Percentiles rank a stretch among this genome's conserved stretches.
These are phyloP conservation scores for Exophiala calicioides DNA, from an alignment of 2,329 filamentous ascomycete species.

Conservation along the genomic window DNA sequence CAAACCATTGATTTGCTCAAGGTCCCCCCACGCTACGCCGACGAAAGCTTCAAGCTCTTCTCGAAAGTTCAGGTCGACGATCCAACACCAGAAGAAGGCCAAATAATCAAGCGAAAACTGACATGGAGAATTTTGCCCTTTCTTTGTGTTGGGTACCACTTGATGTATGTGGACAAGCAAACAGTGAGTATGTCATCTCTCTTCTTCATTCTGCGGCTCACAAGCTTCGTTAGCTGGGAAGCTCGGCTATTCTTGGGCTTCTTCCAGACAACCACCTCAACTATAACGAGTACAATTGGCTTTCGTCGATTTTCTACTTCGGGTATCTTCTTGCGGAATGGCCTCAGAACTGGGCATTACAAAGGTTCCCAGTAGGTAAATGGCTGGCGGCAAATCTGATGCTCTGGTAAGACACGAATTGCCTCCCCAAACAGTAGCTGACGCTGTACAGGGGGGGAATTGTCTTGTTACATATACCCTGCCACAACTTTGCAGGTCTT, in stretches of 20 bases:
- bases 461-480: slow-evolving; percentile 11
- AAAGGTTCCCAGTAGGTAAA: slow-evolving; percentile 50
- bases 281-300: slow-evolving; percentile 50
- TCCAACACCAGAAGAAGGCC: slow-evolving; percentile 38
- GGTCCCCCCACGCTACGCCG: slow-evolving; percentile 41
- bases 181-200: slow-evolving; percentile 43
- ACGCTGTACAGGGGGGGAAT: slow-evolving; percentile 12
- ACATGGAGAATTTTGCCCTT: slow-evolving; percentile 42
- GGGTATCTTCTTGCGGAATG: slow-evolving; percentile 55
- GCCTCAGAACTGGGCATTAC: slow-evolving; percentile 53
- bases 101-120: slow-evolving; percentile 39
- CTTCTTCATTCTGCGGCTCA: slow-evolving; percentile 41
- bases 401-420: slow-evolving; percentile 37
- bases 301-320: slow-evolving; percentile 51
- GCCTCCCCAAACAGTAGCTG: not conserved
- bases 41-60: slow-evolving; percentile 48
- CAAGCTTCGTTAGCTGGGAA: slow-evolving; percentile 35
- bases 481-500: slow-evolving; percentile 16
- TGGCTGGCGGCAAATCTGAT: slow-evolving; percentile 43
- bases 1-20: too few relatives aligned
- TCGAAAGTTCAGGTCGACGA: slow-evolving; percentile 41
- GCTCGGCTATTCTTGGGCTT: slow-evolving; percentile 54
- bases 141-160: slow-evolving; percentile 42
- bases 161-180: slow-evolving; percentile 46
- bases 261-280: slow-evolving; percentile 37